These are phyloP conservation scores for Coffea canephora DNA, from an alignment of 257 asterid genomes.

Conservation along the genomic window DNA sequence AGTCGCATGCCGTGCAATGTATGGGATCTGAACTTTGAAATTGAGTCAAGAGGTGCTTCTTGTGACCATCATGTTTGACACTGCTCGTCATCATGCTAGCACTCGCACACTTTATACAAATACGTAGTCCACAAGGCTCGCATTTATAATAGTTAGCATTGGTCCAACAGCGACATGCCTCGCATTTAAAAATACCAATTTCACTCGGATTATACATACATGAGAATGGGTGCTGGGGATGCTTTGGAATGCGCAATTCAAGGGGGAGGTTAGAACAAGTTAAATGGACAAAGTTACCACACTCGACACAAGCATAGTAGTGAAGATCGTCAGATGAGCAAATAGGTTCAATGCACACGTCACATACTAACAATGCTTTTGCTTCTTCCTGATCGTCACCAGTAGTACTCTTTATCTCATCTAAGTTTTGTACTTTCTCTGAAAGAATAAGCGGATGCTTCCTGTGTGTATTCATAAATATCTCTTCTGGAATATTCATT, in stretches of 20 bases:
- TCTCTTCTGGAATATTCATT: too few relatives aligned
- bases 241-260: neutral
- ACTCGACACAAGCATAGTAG: neutral
- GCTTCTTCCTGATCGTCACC: too few relatives aligned
- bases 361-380: neutral
- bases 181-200: neutral
- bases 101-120: neutral
- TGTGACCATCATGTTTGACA: neutral
- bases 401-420: too few relatives aligned
- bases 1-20: too few relatives aligned
- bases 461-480: too few relatives aligned
- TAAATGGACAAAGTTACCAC: neutral
- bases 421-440: neutral
- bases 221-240: neutral
- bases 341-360: neutral
- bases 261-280: neutral
- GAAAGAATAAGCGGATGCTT: neutral
- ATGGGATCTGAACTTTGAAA: too few relatives aligned
- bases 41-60: neutral
- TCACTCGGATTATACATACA: accelerated
- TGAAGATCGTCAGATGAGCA: too few relatives aligned
- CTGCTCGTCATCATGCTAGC: neutral
- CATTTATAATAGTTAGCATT: neutral
- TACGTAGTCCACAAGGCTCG: neutral
- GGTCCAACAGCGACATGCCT: neutral